A percentile compares a stretch with the other conserved stretches of the same genome.
Conservation (phyloP, 352 stramenopile species). For the Chrysophaeum taylorii region DNA sequence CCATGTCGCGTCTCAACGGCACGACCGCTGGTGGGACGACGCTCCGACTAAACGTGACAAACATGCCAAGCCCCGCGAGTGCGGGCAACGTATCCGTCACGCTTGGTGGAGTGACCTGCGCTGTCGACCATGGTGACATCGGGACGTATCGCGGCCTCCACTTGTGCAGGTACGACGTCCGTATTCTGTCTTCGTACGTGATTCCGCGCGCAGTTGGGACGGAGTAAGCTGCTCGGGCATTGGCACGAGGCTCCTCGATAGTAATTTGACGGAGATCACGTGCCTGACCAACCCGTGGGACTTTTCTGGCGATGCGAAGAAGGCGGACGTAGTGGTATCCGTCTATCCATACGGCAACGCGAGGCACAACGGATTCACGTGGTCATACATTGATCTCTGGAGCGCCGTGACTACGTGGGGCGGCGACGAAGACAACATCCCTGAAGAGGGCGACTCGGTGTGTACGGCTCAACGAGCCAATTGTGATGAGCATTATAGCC, state of each 20-base stretch:
- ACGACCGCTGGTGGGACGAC: constrained; percentile 24
- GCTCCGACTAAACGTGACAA: constrained; percentile 15
- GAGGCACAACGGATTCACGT: constrained; percentile 3
- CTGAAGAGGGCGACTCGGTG: constrained; percentile 19
- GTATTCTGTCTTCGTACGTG: too few relatives aligned
- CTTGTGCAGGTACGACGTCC: too few relatives aligned
- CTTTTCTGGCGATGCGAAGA: constrained; percentile 14
- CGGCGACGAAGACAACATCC: constrained; percentile 9
- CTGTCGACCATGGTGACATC: constrained; percentile 6
- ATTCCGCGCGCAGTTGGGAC: too few relatives aligned
- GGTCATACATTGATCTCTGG: constrained; percentile 22
- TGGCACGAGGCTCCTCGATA: neutral
- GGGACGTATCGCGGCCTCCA: constrained; percentile 15
- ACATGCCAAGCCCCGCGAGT: neutral
- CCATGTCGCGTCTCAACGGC: constrained; percentile 11
- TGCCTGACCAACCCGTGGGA: constrained; percentile 24
- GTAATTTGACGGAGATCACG: constrained; percentile 16
- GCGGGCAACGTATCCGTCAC: constrained; percentile 12
- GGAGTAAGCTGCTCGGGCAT: constrained; percentile 17
- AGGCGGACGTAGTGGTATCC: neutral
- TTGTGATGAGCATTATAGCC: too few relatives aligned
- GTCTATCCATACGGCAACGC: constrained; percentile 14
- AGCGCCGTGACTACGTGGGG: constrained; percentile 20
- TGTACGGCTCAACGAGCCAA: too few relatives aligned
- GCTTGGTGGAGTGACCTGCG: constrained; percentile 17